Base-by-base conservation (phyloP, 1,284 basidiomycete species). In the Cystobasidium pallidum region DNA sequence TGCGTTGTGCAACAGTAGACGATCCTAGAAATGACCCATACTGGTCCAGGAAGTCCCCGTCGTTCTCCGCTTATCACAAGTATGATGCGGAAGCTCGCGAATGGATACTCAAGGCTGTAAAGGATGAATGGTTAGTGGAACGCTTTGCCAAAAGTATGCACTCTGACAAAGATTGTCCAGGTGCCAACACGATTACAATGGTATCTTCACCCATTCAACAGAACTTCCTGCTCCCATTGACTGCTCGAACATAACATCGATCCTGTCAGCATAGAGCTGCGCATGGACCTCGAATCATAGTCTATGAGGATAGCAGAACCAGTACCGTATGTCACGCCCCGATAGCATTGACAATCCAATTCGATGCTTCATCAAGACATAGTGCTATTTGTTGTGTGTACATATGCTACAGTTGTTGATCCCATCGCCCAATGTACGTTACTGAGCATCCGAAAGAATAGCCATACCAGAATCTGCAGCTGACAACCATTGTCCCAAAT, bases 401-500 rank as follows among this genome's bases (percentile, higher is more conserved):
- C 4, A 13, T 54, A 54, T 54, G 52, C 52, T 54, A 54, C 52
- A 54, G 36, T 39, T 39, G 36, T 10, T 26, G 30, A 13, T 10
- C 26, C 54, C 49, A n/a, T 26, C 19, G n/a, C 36, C 2, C 19
- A 13, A 3, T 26, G 39, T 21, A 26, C 34, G 7, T 30, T 24
- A 30, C 13, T 17, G 24, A 10, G 32, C 26, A 15, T 51, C 47
- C 19, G 62, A 28, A 3, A 64, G 47, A n/a, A 64, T 47, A 10
- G 59, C 59, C 68, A 71, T 71, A n/a, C 78, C 77, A 2, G 34
- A 55, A 2, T 92, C 90, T 0, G 96, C 86, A 0, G 88, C 84
- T 3, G 87, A 86, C 66, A 98, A 82, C 92, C 92, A 96, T 75
- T 86, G 84, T 2, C 87, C 85, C 52, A 98, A 85, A 76, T 91